A percentile compares a stretch with the other conserved stretches of the same genome.
These are phyloP conservation scores for Thalassiosira hispida DNA, from an alignment of 352 stramenopile species.

Conservation along the genomic window DNA sequence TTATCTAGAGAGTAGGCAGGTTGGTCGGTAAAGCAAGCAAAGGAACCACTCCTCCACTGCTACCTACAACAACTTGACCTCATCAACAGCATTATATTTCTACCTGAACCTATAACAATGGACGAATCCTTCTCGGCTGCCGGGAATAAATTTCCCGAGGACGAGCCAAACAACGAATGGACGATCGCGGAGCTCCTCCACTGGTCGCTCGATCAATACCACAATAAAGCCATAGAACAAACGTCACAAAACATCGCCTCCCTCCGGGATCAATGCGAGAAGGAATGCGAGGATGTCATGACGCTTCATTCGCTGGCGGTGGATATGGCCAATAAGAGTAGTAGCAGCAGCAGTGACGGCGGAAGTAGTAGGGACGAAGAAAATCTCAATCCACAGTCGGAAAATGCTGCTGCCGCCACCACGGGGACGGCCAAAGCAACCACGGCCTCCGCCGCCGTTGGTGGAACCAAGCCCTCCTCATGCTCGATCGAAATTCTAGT, in stretches of 20 bases:
- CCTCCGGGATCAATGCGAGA: slow-evolving; percentile 50
- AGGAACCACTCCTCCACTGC: no score
- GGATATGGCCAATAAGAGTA: slow-evolving; percentile 16
- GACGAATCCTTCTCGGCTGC: slow-evolving; percentile 13
- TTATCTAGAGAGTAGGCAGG: no score
- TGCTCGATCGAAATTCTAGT: no score
- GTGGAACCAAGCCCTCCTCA: no score
- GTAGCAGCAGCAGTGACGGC: no score
- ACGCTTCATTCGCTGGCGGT: slow-evolving; percentile 56
- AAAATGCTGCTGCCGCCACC: not conserved
- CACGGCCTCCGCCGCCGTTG: no score
- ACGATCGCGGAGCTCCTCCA: slow-evolving; percentile 74
- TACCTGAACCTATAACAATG: no score
- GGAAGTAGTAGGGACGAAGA: not conserved
- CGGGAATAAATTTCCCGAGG: not conserved
- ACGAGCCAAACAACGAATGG: slow-evolving; percentile 64
- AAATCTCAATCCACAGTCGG: not conserved
- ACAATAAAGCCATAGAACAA: slow-evolving; percentile 44
- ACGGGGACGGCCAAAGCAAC: not conserved
- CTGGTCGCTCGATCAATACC: slow-evolving; percentile 64
- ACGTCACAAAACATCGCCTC: slow-evolving; percentile 44
- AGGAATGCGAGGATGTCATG: slow-evolving; percentile 59
- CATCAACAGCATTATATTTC: no score
- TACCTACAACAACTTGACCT: no score
- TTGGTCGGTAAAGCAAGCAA: no score